Conservation (phyloP, 306 rosid genomes). For the Glycine tomentella region DNA sequence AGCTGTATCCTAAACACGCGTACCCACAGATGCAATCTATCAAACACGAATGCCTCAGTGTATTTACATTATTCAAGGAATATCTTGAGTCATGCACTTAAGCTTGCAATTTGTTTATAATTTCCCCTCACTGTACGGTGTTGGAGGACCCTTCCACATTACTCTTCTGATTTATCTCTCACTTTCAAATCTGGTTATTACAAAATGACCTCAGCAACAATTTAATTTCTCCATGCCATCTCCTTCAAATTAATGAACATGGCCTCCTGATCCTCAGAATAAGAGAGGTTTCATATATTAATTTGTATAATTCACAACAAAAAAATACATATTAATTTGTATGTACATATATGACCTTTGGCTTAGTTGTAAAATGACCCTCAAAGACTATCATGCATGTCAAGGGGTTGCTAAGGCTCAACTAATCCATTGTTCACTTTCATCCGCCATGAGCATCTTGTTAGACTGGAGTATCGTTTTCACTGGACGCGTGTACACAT, state of each 20-base stretch:
- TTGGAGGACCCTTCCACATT: neutral
- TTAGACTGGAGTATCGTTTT: neutral
- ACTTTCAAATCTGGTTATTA: neutral
- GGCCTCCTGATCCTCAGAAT: neutral
- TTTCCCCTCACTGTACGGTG: neutral
- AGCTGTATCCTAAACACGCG: neutral
- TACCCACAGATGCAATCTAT: neutral
- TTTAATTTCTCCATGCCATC: too few relatives aligned
- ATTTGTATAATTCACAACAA: too few relatives aligned
- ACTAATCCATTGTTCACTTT: too few relatives aligned
- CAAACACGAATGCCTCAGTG: neutral
- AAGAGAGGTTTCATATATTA: neutral
- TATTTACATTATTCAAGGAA: too few relatives aligned
- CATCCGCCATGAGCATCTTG: too few relatives aligned
- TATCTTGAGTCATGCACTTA: neutral
- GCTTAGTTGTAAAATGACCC: neutral
- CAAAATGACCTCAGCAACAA: too few relatives aligned
- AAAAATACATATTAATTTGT: neutral
- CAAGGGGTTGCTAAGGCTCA: too few relatives aligned
- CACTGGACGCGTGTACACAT: neutral
- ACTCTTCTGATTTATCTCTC: neutral
- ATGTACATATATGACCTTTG: neutral
- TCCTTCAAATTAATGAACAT: neutral
- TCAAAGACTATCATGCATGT: too few relatives aligned
- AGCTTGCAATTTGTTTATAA: neutral